These are phyloP conservation scores for Mortierella sp. DNA, from an alignment of 371 early-diverging fungal genomes.

Conservation along the genomic window DNA sequence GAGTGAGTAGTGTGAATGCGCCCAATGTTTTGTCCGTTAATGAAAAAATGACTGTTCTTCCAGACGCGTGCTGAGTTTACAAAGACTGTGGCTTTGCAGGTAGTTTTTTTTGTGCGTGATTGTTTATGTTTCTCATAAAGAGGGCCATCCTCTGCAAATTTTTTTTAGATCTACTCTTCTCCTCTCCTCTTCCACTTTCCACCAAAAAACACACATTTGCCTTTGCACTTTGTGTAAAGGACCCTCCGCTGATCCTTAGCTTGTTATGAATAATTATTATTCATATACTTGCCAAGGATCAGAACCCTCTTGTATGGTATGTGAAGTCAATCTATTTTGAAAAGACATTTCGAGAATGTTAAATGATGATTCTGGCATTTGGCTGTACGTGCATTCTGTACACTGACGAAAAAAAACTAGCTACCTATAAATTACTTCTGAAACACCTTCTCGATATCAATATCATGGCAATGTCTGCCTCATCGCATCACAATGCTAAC, in stretches of 20 bases:
- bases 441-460: constrained; percentile 6
- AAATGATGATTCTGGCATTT: constrained; percentile 59
- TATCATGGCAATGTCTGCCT: background rate
- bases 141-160: constrained; percentile 29
- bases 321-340: background rate
- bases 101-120: background rate
- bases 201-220: background rate
- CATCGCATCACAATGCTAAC: too few relatives aligned
- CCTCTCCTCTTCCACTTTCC: constrained; percentile 4
- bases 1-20: background rate
- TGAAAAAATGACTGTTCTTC: background rate
- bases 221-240: background rate
- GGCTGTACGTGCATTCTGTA: constrained; percentile 56
- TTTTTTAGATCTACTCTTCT: constrained; percentile 27
- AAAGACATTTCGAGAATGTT: constrained; percentile 3
- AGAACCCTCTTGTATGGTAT: background rate
- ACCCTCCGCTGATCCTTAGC: constrained; percentile 6
- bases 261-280: background rate
- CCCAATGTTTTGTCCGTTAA: background rate
- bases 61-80: background rate
- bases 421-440: constrained; percentile 53
- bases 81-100: constrained; percentile 20
- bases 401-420: constrained; percentile 58
- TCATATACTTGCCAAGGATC: background rate
- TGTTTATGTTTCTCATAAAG: constrained; percentile 6